A percentile compares a stretch with the other conserved stretches of the same genome.
These are phyloP conservation scores for Ensete ventricosum DNA, from an alignment of 176 grass and related monocot genomes.

Conservation along the genomic window DNA sequence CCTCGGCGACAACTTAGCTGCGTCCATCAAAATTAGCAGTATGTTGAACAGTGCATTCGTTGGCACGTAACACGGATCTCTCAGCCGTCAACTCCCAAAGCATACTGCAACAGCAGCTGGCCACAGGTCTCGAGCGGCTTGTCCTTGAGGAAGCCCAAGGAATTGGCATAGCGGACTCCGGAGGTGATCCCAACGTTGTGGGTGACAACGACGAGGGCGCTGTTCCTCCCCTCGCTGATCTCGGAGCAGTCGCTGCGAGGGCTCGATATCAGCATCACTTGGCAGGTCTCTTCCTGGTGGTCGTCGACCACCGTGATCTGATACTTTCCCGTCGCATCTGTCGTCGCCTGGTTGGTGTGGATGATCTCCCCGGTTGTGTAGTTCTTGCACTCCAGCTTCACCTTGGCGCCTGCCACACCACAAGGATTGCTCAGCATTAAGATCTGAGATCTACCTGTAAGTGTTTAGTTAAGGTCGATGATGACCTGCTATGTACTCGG, in stretches of 20 bases:
- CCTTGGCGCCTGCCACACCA: background rate
- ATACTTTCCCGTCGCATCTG: background rate
- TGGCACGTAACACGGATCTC: background rate
- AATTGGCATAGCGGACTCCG: conserved; percentile 36
- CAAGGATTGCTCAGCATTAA: no score
- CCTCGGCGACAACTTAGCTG: no score
- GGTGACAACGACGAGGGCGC: conserved; percentile 38
- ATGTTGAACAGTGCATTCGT: no score
- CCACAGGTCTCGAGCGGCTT: conserved; percentile 38
- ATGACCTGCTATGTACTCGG: conserved; percentile 31
- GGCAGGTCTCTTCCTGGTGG: background rate
- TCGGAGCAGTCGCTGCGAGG: background rate
- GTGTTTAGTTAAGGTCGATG: background rate
- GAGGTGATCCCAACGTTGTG: conserved; percentile 22
- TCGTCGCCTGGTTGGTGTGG: background rate
- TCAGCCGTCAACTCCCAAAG: conserved; percentile 21
- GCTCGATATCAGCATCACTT: background rate
- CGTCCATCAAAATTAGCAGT: no score
- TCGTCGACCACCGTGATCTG: background rate
- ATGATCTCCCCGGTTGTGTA: background rate
- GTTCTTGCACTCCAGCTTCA: background rate
- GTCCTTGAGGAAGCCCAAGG: conserved; percentile 68
- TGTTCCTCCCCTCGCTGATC: conserved; percentile 1
- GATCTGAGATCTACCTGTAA: no score
- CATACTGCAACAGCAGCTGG: conserved; percentile 31